A percentile compares a stretch with the other conserved stretches of the same genome.
These are phyloP conservation scores for Marvania coccoides DNA, from an alignment of 139 green algal genomes.

Conservation along the genomic window DNA sequence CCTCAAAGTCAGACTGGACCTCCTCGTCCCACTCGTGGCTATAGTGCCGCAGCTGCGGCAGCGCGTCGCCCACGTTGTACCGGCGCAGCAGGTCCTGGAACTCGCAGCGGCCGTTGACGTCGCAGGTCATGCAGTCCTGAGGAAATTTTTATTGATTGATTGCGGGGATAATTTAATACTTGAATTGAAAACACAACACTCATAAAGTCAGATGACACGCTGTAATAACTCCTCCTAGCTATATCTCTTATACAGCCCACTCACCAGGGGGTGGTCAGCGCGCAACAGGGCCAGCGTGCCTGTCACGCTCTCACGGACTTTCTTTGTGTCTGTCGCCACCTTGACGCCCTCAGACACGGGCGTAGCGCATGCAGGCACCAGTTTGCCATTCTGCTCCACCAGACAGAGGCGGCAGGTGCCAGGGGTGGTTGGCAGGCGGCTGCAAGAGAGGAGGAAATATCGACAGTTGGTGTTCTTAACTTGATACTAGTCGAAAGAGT, in stretches of 20 bases:
- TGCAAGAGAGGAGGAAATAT: too few relatives aligned
- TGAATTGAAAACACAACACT: too few relatives aligned
- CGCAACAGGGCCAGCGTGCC: conserved; percentile 27
- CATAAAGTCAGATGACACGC: too few relatives aligned
- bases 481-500: too few relatives aligned
- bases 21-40: conserved; percentile 23
- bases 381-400: conserved; percentile 18
- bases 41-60: conserved; percentile 3
- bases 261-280: conserved; percentile 34
- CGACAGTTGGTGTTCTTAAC: too few relatives aligned
- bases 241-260: too few relatives aligned
- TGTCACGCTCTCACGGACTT: conserved; percentile 14
- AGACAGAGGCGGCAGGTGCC: conserved; percentile 37
- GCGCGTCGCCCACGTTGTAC: conserved; percentile 21
- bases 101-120: conserved; percentile 38
- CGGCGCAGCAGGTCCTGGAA: conserved; percentile 39
- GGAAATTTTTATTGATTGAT: too few relatives aligned
- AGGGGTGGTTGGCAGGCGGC: conserved; percentile 16
- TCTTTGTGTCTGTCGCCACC: conserved; percentile 25
- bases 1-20: neutral
- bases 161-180: too few relatives aligned
- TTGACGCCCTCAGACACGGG: conserved; percentile 17
- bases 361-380: conserved; percentile 40
- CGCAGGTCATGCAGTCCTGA: conserved; percentile 41
- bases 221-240: too few relatives aligned